A percentile compares a stretch with the other conserved stretches of the same genome.
Conservation (phyloP, 163 green algal genomes). For the Chlorella variabilis region DNA sequence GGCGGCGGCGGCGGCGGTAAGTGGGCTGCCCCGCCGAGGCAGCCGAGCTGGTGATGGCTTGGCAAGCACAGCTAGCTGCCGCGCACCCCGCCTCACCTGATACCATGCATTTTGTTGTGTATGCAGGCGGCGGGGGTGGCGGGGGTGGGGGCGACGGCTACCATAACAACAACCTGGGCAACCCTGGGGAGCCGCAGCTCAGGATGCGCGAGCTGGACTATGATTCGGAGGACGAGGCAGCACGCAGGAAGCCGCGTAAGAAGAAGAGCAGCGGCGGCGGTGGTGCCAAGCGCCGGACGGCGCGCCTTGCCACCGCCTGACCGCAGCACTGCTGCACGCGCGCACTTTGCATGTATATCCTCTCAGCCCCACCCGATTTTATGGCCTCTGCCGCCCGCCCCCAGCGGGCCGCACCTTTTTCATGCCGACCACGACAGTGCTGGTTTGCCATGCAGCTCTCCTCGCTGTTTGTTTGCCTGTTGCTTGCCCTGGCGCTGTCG, state of each 20-base stretch:
- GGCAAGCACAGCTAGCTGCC: no score
- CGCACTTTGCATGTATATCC: neutral
- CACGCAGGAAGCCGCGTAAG: constrained; percentile 13
- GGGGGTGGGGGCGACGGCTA: constrained; percentile 37
- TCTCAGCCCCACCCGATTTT: neutral
- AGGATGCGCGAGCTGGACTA: constrained; percentile 43
- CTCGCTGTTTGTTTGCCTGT: neutral
- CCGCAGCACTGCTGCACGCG: neutral
- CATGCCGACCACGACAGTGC: no score
- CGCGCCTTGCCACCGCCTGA: constrained; percentile 17
- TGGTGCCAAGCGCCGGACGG: neutral
- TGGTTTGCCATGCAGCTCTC: no score
- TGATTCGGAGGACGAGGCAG: constrained; percentile 22
- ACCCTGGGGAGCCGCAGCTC: constrained; percentile 31
- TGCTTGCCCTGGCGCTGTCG: neutral
- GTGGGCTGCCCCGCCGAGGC: neutral
- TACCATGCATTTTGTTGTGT: neutral
- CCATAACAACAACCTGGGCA: constrained; percentile 8
- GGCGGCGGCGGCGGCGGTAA: constrained; percentile 44
- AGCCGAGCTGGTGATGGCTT: no score
- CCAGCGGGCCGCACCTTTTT: no score
- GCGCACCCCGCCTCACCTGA: neutral
- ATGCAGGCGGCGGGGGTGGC: constrained; percentile 5
- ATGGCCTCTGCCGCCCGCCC: neutral
- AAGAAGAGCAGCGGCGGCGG: constrained; percentile 31